Evolutionary conservation across 208 protist species (phyloP), one percentile per base, ranked within the genome.

Genomic region (Naegleria lovaniensis): DNA sequence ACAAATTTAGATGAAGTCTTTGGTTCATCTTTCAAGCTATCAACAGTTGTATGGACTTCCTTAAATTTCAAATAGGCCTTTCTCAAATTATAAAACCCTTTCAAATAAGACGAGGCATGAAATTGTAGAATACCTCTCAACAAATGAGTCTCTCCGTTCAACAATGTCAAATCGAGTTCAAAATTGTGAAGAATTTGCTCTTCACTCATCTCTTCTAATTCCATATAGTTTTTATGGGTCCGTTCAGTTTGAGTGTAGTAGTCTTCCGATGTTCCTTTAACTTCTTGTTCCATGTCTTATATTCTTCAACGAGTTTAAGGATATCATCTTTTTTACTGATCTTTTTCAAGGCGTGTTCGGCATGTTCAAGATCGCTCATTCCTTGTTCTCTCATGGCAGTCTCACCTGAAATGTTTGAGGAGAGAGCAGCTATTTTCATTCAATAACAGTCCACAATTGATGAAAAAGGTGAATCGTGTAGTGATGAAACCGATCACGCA

Each of bases 171-270:
- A 84, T 84, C 76, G 76, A 84, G 76, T 39, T 84, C 38, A 40
- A 84, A 84, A 40, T 84, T 84, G 38, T 84, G 15, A 84, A 84
- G 16, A 41, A 84, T 33, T 84, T 84, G 76, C 19, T 67, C 55
- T 15, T 15, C 11, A 67, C 2, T 67, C 55, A 67, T 67, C 13
- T 67, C 22, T 67, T 67, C 55, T 29, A 67, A 67, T 29, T 67
- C 55, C 13, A 67, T 3, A 67, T 22, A 67, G 55, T 67, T 67
- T 67, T 15, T 15, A 19, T 67, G 55, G 4, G 55, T 22, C 13
- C 22, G 4, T 67, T 67, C 55, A 67, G 19, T 67, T 0, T 67
- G 19, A 29, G 55, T 67, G 22, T 67, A 67, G 19, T 67, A 67
- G 22, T 67, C 55, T 67, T 67, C 55, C 19, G 55, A 67, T 29